These are phyloP conservation scores for Penicillium sp. DNA, from an alignment of 2,329 filamentous ascomycete species.

Conservation along the genomic window DNA sequence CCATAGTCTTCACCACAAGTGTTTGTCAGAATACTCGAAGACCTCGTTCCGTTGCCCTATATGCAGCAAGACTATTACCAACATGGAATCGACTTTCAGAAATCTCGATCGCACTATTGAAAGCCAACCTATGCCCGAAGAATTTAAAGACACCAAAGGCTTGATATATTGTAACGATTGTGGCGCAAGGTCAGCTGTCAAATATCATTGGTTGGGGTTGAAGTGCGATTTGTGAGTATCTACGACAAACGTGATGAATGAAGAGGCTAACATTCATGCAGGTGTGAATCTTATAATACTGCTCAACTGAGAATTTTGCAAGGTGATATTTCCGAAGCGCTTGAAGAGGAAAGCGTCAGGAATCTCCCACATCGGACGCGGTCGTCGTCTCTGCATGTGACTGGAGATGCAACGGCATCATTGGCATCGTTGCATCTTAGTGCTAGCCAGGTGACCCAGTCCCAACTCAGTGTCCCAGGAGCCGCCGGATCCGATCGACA, in stretches of 20 bases:
- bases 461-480: slow-evolving; percentile 20
- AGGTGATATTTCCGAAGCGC: slow-evolving; percentile 24
- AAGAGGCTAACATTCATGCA: slow-evolving; percentile 18
- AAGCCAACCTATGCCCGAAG: slow-evolving; percentile 84
- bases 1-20: slow-evolving; percentile 89
- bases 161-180: slow-evolving; percentile 94
- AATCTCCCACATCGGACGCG: slow-evolving; percentile 18
- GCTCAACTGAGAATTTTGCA: slow-evolving; percentile 42
- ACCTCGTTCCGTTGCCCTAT: slow-evolving; percentile 94
- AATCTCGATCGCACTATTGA: slow-evolving; percentile 85
- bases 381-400: slow-evolving; percentile 29
- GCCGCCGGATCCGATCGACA: slow-evolving; percentile 23
- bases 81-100: slow-evolving; percentile 94
- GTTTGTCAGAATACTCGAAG: slow-evolving; percentile 83
- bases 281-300: slow-evolving; percentile 50
- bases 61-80: slow-evolving; percentile 92
- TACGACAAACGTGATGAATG: not conserved
- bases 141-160: slow-evolving; percentile 76
- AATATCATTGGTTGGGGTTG: slow-evolving; percentile 91
- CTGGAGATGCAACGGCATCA: slow-evolving; percentile 21
- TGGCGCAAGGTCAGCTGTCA: slow-evolving; percentile 77
- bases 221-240: slow-evolving; percentile 66
- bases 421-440: slow-evolving; percentile 31
- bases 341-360: slow-evolving; percentile 26
- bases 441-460: slow-evolving; percentile 25